Evolutionary conservation across 306 rosid genomes (phyloP), one percentile per base, ranked within the genome.

Genomic region (Acmispon strigosus): DNA sequence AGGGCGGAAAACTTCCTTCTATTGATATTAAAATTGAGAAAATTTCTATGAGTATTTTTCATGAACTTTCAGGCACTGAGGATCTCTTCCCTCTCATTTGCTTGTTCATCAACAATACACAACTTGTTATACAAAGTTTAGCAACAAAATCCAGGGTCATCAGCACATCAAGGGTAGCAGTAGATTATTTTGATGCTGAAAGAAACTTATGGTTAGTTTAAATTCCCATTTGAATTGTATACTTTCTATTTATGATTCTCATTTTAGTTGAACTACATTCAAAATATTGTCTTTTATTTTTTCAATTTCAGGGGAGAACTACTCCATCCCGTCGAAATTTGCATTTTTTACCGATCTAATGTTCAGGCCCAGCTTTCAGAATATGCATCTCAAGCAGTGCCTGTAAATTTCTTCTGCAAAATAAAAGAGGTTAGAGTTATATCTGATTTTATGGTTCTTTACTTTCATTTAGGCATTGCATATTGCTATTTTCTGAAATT

Each of bases 91-190:
- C 97, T 83, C 97, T 93, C 66, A 76, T 87, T 65, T 63, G 84
- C 51, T 81, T 86, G 66, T 61, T 81, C 80, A 77, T 91, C 53
- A 77, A 78, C n/a, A 56, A 76, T 66, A 74, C 74, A 41, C 82
- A 88, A 69, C 73, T 93, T 79, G 87, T 61, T 54, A 44, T 93
- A 65, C 98, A 93, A 74, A 60, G 55, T 70, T 84, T 78, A 45
- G 77, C 84, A 42, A 68, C 83, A 64, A 93, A 93, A 84, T 80
- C 76, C 81, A 82, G 96, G 90, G 81, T 93, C 82, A 86, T 93
- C 47, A 47, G 84, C 87, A 83, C 90, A 69, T 85, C 80, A 67
- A 86, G 47, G 60, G 86, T 83, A 15, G 89, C 48, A 37, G 45
- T 81, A 62, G 51, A 72, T 73, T 85, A 88, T 84, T 93, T 90